These are phyloP conservation scores for Globisporangium recalcitrans DNA, from an alignment of 352 stramenopile genomes.

Conservation along the genomic window DNA sequence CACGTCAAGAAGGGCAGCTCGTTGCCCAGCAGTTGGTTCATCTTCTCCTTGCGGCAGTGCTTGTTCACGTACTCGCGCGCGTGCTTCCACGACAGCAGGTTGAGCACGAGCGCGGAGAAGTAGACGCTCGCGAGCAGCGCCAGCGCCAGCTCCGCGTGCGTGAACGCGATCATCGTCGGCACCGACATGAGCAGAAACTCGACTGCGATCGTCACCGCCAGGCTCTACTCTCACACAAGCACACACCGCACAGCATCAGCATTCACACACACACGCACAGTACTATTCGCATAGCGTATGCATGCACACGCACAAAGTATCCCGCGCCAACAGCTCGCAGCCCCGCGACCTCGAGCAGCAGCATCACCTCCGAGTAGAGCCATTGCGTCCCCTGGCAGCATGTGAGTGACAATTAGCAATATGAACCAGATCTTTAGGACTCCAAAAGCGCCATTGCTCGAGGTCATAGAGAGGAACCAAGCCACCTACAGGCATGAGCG, in stretches of 20 bases:
- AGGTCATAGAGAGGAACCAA: neutral
- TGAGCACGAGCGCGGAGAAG: slow-evolving; percentile 39
- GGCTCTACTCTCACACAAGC: slow-evolving; percentile 21
- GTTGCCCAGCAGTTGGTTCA: slow-evolving; percentile 65
- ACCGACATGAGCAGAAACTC: slow-evolving; percentile 67
- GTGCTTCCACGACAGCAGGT: slow-evolving; percentile 63
- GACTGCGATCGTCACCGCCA: slow-evolving; percentile 49
- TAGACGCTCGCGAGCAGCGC: slow-evolving; percentile 61
- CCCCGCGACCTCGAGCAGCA: slow-evolving; percentile 66
- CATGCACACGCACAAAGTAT: slow-evolving; percentile 37
- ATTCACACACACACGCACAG: neutral
- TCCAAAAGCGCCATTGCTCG: neutral
- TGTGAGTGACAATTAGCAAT: neutral
- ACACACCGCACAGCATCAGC: slow-evolving; percentile 1
- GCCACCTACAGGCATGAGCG: slow-evolving; percentile 56
- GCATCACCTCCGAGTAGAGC: slow-evolving; percentile 79
- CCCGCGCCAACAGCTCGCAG: slow-evolving; percentile 42
- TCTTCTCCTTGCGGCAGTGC: slow-evolving; percentile 77
- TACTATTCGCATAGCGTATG: neutral
- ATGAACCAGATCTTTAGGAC: neutral
- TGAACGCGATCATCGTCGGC: slow-evolving; percentile 73
- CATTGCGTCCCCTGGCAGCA: slow-evolving; percentile 51
- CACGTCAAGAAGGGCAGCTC: slow-evolving; percentile 76
- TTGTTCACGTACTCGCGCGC: slow-evolving; percentile 70
- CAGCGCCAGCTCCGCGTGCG: slow-evolving; percentile 48